Conservation (phyloP, 768 basidiomycete species). For the Tephrocybe sp. region DNA sequence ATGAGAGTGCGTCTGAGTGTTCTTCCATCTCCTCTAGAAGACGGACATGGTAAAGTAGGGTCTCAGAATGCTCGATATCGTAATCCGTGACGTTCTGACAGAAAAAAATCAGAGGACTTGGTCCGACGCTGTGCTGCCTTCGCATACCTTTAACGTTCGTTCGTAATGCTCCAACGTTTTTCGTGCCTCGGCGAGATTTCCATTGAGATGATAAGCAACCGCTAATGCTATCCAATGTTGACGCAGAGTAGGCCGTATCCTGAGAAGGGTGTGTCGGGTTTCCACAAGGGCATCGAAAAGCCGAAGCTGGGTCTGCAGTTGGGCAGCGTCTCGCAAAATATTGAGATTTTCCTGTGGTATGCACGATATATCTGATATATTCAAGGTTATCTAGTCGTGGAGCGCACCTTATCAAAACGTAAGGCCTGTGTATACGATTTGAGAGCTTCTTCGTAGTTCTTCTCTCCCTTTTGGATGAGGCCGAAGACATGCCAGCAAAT, state of each 20-base stretch:
- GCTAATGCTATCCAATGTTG: slow-evolving; percentile 90
- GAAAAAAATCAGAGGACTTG: background rate
- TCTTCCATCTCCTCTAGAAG: slow-evolving; percentile 74
- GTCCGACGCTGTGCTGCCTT: background rate
- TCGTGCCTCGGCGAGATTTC: slow-evolving; percentile 67
- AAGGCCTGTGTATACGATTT: slow-evolving; percentile 91
- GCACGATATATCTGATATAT: slow-evolving; percentile 5
- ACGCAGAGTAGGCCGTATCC: slow-evolving; percentile 76
- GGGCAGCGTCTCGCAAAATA: slow-evolving; percentile 86
- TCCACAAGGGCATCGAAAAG: slow-evolving; percentile 76
- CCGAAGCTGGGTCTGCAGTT: slow-evolving; percentile 85
- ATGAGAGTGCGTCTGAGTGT: slow-evolving; percentile 51
- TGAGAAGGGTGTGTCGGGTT: slow-evolving; percentile 78
- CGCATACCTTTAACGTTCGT: slow-evolving; percentile 62
- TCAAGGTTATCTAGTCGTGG: background rate
- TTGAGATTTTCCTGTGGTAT: slow-evolving; percentile 82
- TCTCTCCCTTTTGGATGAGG: slow-evolving; percentile 90
- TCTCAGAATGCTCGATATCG: slow-evolving; percentile 83
- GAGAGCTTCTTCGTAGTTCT: slow-evolving; percentile 91
- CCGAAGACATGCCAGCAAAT: slow-evolving; percentile 99
- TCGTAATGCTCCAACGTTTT: slow-evolving; percentile 74
- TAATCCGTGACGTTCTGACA: slow-evolving; percentile 69
- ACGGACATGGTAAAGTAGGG: slow-evolving; percentile 71
- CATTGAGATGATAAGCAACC: slow-evolving; percentile 83
- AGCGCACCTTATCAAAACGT: slow-evolving; percentile 79